A percentile compares a stretch with the other conserved stretches of the same genome.
Evolutionary conservation across 345 rosid species (phyloP).

Genomic region (Dimocarpus longan): DNA sequence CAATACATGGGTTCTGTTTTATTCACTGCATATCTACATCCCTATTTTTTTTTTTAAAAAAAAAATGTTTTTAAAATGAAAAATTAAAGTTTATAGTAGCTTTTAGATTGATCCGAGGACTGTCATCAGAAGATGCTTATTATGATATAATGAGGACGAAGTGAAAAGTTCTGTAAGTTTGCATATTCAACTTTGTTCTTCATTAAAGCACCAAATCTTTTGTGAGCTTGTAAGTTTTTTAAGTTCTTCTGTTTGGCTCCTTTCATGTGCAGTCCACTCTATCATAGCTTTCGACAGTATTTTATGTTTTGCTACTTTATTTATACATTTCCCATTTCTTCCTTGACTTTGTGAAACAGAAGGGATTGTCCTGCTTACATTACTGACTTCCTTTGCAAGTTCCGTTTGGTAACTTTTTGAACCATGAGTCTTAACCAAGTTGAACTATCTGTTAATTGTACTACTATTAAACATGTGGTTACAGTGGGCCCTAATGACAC

Average conservation of each 20-base stretch:
- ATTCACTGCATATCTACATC: too few species aligned
- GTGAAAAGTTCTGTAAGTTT: too few species aligned
- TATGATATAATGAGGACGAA: too few species aligned
- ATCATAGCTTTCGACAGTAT: neutral
- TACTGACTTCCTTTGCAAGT: constrained; percentile 11
- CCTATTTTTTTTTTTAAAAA: too few species aligned
- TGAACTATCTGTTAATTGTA: constrained; percentile 21
- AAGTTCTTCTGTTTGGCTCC: neutral
- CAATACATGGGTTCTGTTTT: too few species aligned
- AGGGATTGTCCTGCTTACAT: neutral
- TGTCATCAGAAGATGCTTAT: too few species aligned
- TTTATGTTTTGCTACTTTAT: neutral
- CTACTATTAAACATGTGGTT: constrained; percentile 31
- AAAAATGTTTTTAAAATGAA: too few species aligned
- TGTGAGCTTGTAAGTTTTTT: neutral
- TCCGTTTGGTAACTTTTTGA: constrained; percentile 23
- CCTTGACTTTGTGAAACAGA: neutral
- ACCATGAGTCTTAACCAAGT: constrained; percentile 16
- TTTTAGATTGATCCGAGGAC: too few species aligned
- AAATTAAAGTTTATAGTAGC: too few species aligned
- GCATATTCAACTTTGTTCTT: neutral
- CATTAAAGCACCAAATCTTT: neutral
- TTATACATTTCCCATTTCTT: neutral
- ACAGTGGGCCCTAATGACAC: constrained; percentile 87
- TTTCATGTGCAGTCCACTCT: neutral